phyloP scores from a whole-genome alignment of 164 flowering plant species.

The Vitis cinerea region DNA sequence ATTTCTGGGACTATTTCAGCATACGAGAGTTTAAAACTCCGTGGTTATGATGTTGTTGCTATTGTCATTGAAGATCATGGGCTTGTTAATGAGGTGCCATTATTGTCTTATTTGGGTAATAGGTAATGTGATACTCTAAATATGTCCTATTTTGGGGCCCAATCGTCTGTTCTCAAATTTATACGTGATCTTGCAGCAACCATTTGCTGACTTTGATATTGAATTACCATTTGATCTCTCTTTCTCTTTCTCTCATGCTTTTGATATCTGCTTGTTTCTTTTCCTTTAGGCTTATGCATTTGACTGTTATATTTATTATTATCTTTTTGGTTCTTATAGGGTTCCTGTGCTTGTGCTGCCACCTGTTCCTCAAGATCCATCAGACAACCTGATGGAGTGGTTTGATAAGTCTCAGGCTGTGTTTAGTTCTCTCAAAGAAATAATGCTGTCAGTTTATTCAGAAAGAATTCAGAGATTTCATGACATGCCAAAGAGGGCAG shows the following conservation, averaged over 20 bases:
- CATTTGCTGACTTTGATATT: too few relatives aligned
- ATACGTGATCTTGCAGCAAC: too few relatives aligned
- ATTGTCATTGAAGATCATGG: constrained; percentile 83
- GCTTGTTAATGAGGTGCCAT: constrained; percentile 66
- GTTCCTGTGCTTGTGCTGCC: constrained; percentile 87
- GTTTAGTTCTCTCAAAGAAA: constrained; percentile 59
- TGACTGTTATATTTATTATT: neutral
- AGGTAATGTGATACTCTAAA: constrained; percentile 40
- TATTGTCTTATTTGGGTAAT: constrained; percentile 64
- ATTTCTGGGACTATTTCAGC: constrained; percentile 94
- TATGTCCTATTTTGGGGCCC: neutral
- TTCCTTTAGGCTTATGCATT: neutral
- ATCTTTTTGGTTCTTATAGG: constrained; percentile 30
- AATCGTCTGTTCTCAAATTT: too few relatives aligned
- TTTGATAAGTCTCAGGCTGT: constrained; percentile 59
- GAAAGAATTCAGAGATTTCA: constrained; percentile 58
- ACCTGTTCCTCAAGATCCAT: constrained; percentile 63
- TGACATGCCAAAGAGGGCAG: constrained; percentile 73
- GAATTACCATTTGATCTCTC: too few relatives aligned
- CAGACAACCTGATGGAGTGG: constrained; percentile 79
- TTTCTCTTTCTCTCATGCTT: neutral
- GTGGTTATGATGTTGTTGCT: constrained; percentile 94
- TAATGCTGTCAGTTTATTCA: constrained; percentile 50
- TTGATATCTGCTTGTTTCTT: neutral
- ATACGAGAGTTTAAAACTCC: constrained; percentile 75